Evolutionary conservation across 441 rosid species (phyloP), one percentile per base, ranked within the genome.

Genomic region (Populus hybrid): DNA sequence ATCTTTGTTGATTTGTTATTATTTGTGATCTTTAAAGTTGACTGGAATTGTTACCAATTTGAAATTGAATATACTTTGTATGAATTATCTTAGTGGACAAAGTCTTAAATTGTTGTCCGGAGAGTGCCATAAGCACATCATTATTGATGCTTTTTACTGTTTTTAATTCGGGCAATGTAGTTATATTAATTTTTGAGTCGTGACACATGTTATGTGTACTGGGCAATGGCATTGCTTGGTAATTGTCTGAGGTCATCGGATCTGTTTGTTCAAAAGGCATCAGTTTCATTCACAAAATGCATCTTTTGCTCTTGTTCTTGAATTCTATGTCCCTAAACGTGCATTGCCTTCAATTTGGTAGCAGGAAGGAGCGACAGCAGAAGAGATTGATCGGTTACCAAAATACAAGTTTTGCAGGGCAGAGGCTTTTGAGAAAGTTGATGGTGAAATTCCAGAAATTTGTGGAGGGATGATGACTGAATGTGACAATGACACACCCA

Each of bases 301-400:
- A 76, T 70, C 4, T 68, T 31, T 29, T 14, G n/a, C 33, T 38
- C 65, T 64, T 64, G 28, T 45, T 68, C 38, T 53, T 80, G 64
- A 63, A 64, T 61, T 35, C 38, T 29, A 26, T 61, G 36, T 75
- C 8, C 50, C 53, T 77, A 67, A 23, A 12, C 59, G 66, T 24
- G 67, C 23, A 26, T 68, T 23, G 16, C 72, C 29, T 38, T 50
- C 10, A 33, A 71, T 31, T 70, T 74, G 33, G 42, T 64, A 83
- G 79, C 93, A 95, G 99, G 98, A 93, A 86, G 98, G 98, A 85
- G 98, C 97, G 71, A 84, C 97, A 4, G 90, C 84, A 73, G 97
- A 90, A 78, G 99, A 96, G 73, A 90, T 96, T 71, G 98, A 96
- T 45, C 89, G 81, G 82, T 80, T 96, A 76, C 89, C 93, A 9